Base-by-base conservation (phyloP, 2,329 filamentous ascomycete species). In the Fusarium dimerum region DNA sequence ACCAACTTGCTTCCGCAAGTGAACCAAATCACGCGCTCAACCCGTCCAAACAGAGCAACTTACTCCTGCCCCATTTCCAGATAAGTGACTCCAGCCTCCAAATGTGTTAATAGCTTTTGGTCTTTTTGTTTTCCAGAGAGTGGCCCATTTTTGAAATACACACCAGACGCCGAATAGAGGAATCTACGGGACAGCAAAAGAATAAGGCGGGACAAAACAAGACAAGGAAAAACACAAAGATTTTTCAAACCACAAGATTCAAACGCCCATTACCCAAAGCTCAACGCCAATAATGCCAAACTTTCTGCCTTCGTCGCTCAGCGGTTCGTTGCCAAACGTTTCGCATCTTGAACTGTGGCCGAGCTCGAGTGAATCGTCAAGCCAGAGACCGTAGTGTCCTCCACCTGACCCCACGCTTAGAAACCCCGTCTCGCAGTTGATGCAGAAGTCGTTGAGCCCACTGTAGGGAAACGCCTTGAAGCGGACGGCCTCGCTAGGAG, bases 381-480 rank as follows among this genome's bases (percentile, higher is more conserved):
- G 80, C 94, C 94, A 97, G 6, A 99, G 77, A 2, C 94, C 94
- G 69, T 94, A 97, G 64, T 89, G 89, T 1, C 94, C 93, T 62
- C 96, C 92, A 41, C 80, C 90, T 50, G 91, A 93, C 11, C 94
- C 94, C 17, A 97, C 81, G 65, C 89, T 94, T 13, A 99, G 73
- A 69, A 89, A 97, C 20, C 86, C 83, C 3, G 84, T 79, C 73
- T 97, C 92, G 73, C 93, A 97, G 66, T 95, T 89, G 61, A 97
- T 94, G 77, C 93, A 91, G 70, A 96, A 99, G 71, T 97, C 94
- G 70, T 99, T 97, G 40, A 96, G 83, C 6, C 94, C 94, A 51
- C 89, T 95, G 68, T 97, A 97, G 0, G 93, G 92, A 65, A 97
- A 99, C 0, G 93, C 93, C 73, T 96, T 97, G 81, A 99, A 99